Conservation (phyloP, 2,329 filamentous ascomycete species). For the Botryotinia narcissicola region DNA sequence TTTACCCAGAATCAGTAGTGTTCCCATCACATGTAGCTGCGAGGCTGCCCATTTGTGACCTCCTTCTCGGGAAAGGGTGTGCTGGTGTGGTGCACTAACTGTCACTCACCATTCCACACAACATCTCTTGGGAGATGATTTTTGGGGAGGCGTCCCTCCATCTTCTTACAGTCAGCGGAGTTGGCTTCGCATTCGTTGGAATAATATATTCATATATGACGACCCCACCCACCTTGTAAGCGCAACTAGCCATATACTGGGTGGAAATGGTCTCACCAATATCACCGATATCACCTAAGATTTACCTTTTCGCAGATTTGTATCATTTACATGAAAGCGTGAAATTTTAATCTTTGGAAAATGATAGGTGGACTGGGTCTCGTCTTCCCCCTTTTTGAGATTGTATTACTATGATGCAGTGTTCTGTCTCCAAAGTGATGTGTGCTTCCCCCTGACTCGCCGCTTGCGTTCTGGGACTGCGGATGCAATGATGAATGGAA, state of each 20-base stretch:
- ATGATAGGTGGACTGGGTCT: background rate
- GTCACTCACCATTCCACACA: background rate
- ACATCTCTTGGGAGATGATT: background rate
- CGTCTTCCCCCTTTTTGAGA: background rate
- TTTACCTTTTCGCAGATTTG: background rate
- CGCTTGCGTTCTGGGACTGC: background rate
- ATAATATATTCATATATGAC: background rate
- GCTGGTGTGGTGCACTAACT: background rate
- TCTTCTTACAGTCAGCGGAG: constrained; percentile 11
- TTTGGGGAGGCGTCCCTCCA: background rate
- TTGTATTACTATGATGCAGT: background rate
- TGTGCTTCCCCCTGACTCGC: background rate
- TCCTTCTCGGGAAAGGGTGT: background rate
- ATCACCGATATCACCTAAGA: constrained; percentile 10
- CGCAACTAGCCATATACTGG: background rate
- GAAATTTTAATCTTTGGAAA: background rate
- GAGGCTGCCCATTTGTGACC: constrained; percentile 13
- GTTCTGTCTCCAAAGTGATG: background rate
- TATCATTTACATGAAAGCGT: background rate
- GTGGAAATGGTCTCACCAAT: background rate
- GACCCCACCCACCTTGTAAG: constrained; percentile 10
- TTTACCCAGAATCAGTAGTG: background rate
- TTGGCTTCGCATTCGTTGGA: background rate
- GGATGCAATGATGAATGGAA: background rate
- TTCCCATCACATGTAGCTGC: background rate